phyloP scores from a whole-genome alignment of 805 yeast species.

The Ogataea saltuana region DNA sequence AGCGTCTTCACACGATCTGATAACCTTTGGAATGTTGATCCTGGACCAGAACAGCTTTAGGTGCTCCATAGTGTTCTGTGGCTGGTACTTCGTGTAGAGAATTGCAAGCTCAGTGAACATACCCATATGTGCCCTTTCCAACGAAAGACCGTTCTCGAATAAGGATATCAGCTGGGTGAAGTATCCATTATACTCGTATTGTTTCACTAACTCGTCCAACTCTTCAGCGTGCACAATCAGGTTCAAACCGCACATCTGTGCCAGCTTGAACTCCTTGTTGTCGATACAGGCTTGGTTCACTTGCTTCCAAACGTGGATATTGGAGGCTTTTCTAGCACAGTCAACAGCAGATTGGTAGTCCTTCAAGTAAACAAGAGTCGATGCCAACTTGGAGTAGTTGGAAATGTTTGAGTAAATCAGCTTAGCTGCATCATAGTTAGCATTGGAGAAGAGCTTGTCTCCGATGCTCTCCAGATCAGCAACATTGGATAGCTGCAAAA shows the following conservation, averaged over 20 bases:
- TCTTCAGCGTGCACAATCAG: slow-evolving; percentile 97
- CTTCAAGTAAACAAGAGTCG: slow-evolving; percentile 88
- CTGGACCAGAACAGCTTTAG: slow-evolving; percentile 97
- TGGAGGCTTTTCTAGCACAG: slow-evolving; percentile 97
- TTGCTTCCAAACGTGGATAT: slow-evolving; percentile 93
- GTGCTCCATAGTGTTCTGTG: slow-evolving; percentile 92
- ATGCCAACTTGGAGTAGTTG: slow-evolving; percentile 93
- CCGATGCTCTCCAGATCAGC: slow-evolving; percentile 93
- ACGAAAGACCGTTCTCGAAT: slow-evolving; percentile 92
- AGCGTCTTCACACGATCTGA: slow-evolving; percentile 88
- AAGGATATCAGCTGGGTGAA: slow-evolving; percentile 88
- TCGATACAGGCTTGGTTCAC: slow-evolving; percentile 96
- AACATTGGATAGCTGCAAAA: slow-evolving; percentile 84
- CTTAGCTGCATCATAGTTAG: slow-evolving; percentile 91
- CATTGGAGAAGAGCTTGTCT: slow-evolving; percentile 78
- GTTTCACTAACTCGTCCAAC: slow-evolving; percentile 80
- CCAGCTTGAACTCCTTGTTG: slow-evolving; percentile 91
- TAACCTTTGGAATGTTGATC: slow-evolving; percentile 94
- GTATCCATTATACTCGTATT: slow-evolving; percentile 88
- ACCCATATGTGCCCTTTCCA: slow-evolving; percentile 99
- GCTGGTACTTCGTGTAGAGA: slow-evolving; percentile 85
- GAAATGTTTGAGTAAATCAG: slow-evolving; percentile 81
- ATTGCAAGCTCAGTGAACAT: slow-evolving; percentile 97
- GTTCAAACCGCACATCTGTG: slow-evolving; percentile 98
- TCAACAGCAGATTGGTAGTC: slow-evolving; percentile 98